phyloP scores from a whole-genome alignment of 2,329 filamentous ascomycete species.

The Dactylellina leptospora region DNA sequence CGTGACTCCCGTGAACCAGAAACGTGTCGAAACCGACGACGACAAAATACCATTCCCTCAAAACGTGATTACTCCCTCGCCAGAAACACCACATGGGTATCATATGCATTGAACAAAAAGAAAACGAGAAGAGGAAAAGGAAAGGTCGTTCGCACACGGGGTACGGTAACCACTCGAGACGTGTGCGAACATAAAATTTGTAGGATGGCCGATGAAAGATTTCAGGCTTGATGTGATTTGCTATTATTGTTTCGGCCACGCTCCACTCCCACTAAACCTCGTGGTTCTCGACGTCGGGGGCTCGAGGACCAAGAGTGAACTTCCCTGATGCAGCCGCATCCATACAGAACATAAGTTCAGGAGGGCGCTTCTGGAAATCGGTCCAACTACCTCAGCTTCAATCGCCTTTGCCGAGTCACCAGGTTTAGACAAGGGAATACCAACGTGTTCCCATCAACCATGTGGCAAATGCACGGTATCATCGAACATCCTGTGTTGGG shows the following conservation, averaged over 20 bases:
- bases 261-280: too few relatives aligned
- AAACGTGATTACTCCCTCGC: conserved; percentile 51
- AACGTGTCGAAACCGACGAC: conserved; percentile 6
- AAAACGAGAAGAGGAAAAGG: conserved; percentile 21
- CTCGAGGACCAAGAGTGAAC: too few relatives aligned
- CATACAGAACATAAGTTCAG: background rate
- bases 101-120: conserved; percentile 51
- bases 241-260: too few relatives aligned
- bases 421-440: background rate
- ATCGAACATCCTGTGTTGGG: background rate
- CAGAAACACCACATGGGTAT: conserved; percentile 50
- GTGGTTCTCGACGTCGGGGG: too few relatives aligned
- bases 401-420: too few relatives aligned
- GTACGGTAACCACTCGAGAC: background rate
- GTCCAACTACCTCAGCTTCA: background rate
- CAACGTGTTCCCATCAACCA: background rate
- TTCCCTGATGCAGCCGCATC: conserved; percentile 6
- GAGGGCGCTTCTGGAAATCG: conserved; percentile 1
- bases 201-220: too few relatives aligned
- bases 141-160: background rate
- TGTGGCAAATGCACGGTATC: too few relatives aligned
- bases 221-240: too few relatives aligned
- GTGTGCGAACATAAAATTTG: too few relatives aligned
- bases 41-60: conserved; percentile 22
- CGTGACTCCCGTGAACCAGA: conserved; percentile 37